Conservation (phyloP, 441 rosid species). For the Omphalea diandra region DNA sequence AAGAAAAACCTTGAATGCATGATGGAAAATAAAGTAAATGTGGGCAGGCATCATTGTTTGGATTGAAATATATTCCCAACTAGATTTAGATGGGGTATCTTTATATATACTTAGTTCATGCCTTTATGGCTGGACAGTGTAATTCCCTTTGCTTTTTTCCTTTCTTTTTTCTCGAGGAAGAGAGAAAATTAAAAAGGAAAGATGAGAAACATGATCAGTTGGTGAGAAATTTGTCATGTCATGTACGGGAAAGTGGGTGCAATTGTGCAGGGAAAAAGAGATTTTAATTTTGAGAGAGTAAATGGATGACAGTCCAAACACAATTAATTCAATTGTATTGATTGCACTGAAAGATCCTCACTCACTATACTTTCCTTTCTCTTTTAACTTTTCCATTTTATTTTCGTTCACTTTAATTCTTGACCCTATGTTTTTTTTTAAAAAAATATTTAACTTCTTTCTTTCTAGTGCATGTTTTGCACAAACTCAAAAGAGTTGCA, state of each 20-base stretch:
- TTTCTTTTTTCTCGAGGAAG: conserved; percentile 43
- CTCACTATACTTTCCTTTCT: conserved; percentile 8
- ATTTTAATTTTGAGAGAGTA: conserved; percentile 31
- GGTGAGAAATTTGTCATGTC: conserved; percentile 64
- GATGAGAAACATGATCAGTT: conserved; percentile 46
- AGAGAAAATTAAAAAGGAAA: conserved; percentile 22
- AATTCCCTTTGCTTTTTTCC: conserved; percentile 50
- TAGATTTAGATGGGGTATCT: conserved; percentile 37
- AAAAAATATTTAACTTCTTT: conserved; percentile 11
- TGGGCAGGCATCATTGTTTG: conserved; percentile 50
- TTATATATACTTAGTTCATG: conserved; percentile 32
- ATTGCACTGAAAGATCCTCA: conserved; percentile 46
- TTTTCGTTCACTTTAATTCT: not conserved
- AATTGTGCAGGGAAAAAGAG: conserved; percentile 38
- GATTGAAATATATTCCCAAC: conserved; percentile 55
- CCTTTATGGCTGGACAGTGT: conserved; percentile 39
- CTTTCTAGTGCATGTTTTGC: conserved; percentile 23
- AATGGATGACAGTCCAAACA: conserved; percentile 69
- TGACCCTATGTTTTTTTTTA: not conserved
- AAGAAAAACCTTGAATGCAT: not conserved
- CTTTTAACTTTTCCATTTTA: not conserved
- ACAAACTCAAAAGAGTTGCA: conserved; percentile 39
- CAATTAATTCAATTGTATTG: conserved; percentile 45
- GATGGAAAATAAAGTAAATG: conserved; percentile 47
- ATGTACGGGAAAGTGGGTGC: conserved; percentile 70